phyloP scores from a whole-genome alignment of 305 asterid species.

The Petunia hybrid region DNA sequence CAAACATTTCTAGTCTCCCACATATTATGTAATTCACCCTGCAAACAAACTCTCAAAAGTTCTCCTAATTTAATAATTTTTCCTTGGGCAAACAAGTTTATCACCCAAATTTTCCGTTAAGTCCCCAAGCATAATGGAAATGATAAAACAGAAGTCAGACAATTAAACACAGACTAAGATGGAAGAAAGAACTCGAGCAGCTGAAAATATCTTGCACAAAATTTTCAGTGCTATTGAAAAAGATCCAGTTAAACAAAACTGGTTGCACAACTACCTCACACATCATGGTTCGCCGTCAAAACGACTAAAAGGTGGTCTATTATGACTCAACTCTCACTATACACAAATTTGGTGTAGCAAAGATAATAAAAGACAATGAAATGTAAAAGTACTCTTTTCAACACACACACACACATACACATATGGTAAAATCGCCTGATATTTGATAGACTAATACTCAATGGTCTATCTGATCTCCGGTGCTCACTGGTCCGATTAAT shows the following conservation, averaged over 20 bases:
- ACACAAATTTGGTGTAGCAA: constrained; percentile 12
- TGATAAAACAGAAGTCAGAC: constrained; percentile 4
- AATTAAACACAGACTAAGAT: background rate
- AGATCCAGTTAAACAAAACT: background rate
- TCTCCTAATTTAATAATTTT: background rate
- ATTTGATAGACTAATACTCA: too few relatives aligned
- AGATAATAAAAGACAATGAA: background rate
- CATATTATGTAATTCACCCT: background rate
- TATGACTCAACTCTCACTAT: background rate
- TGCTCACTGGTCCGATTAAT: too few relatives aligned
- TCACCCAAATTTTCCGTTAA: constrained; percentile 18
- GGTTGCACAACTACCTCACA: constrained; percentile 5
- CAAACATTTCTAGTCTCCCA: background rate
- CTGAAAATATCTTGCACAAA: background rate
- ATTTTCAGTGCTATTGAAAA: background rate
- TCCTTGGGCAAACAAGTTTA: background rate
- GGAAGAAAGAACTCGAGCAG: background rate
- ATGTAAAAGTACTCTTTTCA: background rate
- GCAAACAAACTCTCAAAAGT: constrained; percentile 10
- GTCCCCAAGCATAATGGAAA: background rate
- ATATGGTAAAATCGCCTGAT: too few relatives aligned
- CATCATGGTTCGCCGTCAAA: background rate
- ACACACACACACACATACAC: background rate
- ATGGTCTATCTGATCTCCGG: too few relatives aligned
- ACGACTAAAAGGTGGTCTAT: background rate